These are phyloP conservation scores for Cladosporium sp. DNA, from an alignment of 2,329 filamentous ascomycete species.

Conservation along the genomic window DNA sequence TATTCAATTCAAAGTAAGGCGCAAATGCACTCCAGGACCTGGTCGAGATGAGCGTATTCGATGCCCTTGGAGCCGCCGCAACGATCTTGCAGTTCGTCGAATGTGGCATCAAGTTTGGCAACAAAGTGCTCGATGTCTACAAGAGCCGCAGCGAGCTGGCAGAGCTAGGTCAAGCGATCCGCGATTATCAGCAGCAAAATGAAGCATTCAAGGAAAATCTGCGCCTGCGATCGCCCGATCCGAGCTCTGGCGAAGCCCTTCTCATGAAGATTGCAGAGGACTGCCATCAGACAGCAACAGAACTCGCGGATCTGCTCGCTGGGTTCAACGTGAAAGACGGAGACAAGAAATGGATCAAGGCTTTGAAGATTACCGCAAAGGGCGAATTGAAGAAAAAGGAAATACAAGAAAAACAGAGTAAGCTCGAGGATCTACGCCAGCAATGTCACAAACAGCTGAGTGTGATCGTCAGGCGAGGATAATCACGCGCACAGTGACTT, in stretches of 20 bases:
- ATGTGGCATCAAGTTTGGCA: slow-evolving; percentile 1
- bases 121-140: background rate
- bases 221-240: background rate
- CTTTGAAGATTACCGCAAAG: background rate
- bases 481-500: background rate
- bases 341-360: background rate
- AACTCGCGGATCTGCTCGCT: background rate
- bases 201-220: background rate
- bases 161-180: background rate
- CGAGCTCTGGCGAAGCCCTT: background rate
- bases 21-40: background rate
- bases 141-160: background rate
- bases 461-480: background rate
- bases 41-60: background rate
- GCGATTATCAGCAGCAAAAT: background rate
- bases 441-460: background rate
- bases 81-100: background rate
- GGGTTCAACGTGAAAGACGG: background rate
- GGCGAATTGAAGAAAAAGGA: background rate
- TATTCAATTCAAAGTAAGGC: background rate
- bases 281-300: background rate
- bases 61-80: background rate
- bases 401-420: background rate
- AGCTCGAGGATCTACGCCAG: background rate
- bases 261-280: background rate